These are phyloP conservation scores for Clonostachys rhizophaga DNA, from an alignment of 2,329 filamentous ascomycete species.

Conservation along the genomic window DNA sequence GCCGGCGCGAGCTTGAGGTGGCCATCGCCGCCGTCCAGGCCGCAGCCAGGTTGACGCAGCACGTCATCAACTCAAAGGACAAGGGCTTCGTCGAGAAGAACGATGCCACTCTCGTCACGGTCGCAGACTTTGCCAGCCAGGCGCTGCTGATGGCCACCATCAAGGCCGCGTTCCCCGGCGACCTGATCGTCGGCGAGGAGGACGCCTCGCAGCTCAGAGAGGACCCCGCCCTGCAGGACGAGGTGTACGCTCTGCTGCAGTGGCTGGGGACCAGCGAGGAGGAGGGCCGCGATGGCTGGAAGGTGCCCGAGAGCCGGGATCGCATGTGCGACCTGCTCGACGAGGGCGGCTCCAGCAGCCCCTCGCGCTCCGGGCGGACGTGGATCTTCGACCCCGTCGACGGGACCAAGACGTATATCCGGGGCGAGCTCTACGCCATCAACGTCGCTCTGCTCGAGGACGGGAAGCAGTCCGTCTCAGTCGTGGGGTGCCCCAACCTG, in stretches of 20 bases:
- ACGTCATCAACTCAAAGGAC: conserved; percentile 38
- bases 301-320: conserved; percentile 29
- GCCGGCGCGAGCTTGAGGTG: conserved; percentile 33
- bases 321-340: conserved; percentile 50
- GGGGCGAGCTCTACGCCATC: conserved; percentile 50
- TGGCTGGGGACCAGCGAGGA: conserved; percentile 1
- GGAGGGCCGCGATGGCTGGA: conserved; percentile 9
- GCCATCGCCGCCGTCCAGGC: conserved; percentile 35
- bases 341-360: conserved; percentile 36
- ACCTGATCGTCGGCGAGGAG: conserved; percentile 52
- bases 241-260: conserved; percentile 42
- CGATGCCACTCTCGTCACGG: conserved; percentile 52
- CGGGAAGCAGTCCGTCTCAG: conserved; percentile 42
- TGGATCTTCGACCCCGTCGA: conserved; percentile 61
- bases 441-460: conserved; percentile 48
- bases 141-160: conserved; percentile 47
- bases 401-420: conserved; percentile 52
- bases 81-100: conserved; percentile 45
- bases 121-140: conserved; percentile 56
- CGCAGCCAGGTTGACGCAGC: conserved; percentile 44
- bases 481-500: conserved; percentile 43
- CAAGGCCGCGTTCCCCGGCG: conserved; percentile 42
- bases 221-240: conserved; percentile 33
- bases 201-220: conserved; percentile 39
- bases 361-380: conserved; percentile 29